Percentiles rank a stretch among this genome's conserved stretches.
These are phyloP conservation scores for Ascochyta viciae-villosae DNA, from an alignment of 2,329 filamentous ascomycete genomes.

Conservation along the genomic window DNA sequence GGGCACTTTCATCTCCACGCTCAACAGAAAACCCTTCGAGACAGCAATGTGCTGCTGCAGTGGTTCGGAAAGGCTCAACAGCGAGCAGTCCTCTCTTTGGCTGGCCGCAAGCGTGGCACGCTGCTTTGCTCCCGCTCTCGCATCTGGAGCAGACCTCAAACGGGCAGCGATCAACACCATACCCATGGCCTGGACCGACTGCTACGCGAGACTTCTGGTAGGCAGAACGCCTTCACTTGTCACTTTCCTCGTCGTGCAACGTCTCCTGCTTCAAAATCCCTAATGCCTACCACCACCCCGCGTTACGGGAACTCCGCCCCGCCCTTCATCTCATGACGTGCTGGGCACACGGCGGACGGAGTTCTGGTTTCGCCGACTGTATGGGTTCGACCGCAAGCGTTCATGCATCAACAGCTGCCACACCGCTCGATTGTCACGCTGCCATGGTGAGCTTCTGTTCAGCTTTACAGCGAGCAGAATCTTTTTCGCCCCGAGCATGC, in stretches of 20 bases:
- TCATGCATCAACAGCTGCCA: slow-evolving; percentile 17
- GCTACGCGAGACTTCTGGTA: slow-evolving; percentile 3
- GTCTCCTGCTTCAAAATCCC: slow-evolving; percentile 11
- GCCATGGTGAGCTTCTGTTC: slow-evolving; percentile 3
- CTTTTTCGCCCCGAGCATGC: background rate
- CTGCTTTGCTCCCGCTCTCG: slow-evolving; percentile 16
- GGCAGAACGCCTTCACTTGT: slow-evolving; percentile 6
- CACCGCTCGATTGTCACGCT: slow-evolving; percentile 14
- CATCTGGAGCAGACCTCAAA: slow-evolving; percentile 22
- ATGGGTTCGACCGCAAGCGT: slow-evolving; percentile 18
- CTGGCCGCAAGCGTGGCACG: slow-evolving; percentile 2
- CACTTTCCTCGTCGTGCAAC: slow-evolving; percentile 24
- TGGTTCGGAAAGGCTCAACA: slow-evolving; percentile 5
- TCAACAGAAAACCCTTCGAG: slow-evolving; percentile 16
- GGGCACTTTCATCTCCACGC: slow-evolving; percentile 17
- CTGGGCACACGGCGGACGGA: slow-evolving; percentile 27
- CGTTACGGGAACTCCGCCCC: slow-evolving; percentile 21
- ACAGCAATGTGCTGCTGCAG: background rate
- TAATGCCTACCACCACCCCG: slow-evolving; percentile 20
- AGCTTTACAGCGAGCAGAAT: background rate
- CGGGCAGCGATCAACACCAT: slow-evolving; percentile 22
- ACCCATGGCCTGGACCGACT: slow-evolving; percentile 13
- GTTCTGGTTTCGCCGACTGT: slow-evolving; percentile 35
- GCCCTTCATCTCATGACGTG: slow-evolving; percentile 12
- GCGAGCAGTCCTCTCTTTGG: slow-evolving; percentile 3